Evolutionary conservation across 169 alveolate genomes (phyloP), one percentile per base, ranked within the genome.

Genomic region (Cryptosporidium sp.): DNA sequence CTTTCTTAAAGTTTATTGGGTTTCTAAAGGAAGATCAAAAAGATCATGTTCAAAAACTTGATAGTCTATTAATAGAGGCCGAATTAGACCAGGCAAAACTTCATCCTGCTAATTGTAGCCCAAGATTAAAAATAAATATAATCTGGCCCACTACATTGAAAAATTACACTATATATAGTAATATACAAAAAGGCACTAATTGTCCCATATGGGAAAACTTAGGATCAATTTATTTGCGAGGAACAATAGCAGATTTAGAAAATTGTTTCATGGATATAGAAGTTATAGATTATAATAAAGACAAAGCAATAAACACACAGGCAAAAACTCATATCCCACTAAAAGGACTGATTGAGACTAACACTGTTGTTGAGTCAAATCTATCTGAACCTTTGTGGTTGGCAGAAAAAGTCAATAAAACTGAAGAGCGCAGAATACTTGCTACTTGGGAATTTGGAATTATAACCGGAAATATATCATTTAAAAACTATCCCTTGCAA

Each of bases 181-280:
- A 45, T 29, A 48, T 80, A 37, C 89, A 80, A 43, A 80, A 52
- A 16, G 75, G 75, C 2, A 80, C 89, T 1, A 80, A 80, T 80
- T 80, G 89, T 80, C 89, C 96, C 33, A 84, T 92, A 51, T 94
- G 97, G 97, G 95, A 93, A 37, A 93, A 93, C 71, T 67, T 94
- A 58, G 97, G 97, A 3, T 95, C 93, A 55, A 85, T 94, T 6
- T 84, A 91, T 39, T 93, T 94, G 62, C 91, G 97, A 58, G 97
- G 97, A 4, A 94, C 97, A 8, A 75, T 93, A 39, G 84, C 93
- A 67, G 97, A 94, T 43, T 85, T 94, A 26, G 95, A 93, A 52
- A 86, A 93, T 48, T 86, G 96, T 41, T 93, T 93, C 58, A 80
- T 94, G 33, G 92, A 94, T 85, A 75, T 94, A 5, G 92, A 91